Base-by-base conservation (phyloP, 2,329 filamentous ascomycete species). In the Aspergillus arachidicola region DNA sequence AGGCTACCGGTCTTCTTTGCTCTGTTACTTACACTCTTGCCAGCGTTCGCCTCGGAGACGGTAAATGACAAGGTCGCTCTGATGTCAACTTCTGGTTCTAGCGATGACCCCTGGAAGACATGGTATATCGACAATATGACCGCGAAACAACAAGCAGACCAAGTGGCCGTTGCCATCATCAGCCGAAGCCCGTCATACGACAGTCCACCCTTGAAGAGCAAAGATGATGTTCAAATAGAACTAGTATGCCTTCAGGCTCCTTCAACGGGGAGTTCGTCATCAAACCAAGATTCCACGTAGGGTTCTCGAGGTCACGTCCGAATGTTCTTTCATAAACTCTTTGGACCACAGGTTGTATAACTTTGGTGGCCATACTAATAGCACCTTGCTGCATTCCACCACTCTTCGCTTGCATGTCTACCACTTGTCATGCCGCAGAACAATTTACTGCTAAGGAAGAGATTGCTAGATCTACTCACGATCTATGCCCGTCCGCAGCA, bases 131-230 rank as follows among this genome's bases (percentile, higher is more conserved):
- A 77, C 54, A 68, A 72, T 38, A 75, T 76, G 69, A 75, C 70
- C 2, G 68, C 74, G 23, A 38, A 48, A 19, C 66, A 76, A 21
- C 76, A 78, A 60, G 76, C 77, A 3, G 67, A 68, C 11, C 75
- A 79, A 58, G 73, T 79, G 4, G 77, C 75, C 11, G 74, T 79
- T 23, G 77, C 72, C 3, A 78, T 79, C 30, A 67, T 78, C 58
- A 75, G 73, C 67, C 73, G 77, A 6, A 68, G 65, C 2, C 77
- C 77, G 4, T 67, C 69, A 2, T 74, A 71, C 51, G 68, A 73
- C 36, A 71, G 69, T 36, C 32, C 61, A 9, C 71, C 69, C 14
- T 70, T 72, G 2, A 51, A 62, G 2, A 63, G 66, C 32, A 68
- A 68, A 10, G 64, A 77, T 16, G 77, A 77, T 32, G 71, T 79